Conservation (phyloP, 2,329 filamentous ascomycete species). For the Fusarium algeriense region DNA sequence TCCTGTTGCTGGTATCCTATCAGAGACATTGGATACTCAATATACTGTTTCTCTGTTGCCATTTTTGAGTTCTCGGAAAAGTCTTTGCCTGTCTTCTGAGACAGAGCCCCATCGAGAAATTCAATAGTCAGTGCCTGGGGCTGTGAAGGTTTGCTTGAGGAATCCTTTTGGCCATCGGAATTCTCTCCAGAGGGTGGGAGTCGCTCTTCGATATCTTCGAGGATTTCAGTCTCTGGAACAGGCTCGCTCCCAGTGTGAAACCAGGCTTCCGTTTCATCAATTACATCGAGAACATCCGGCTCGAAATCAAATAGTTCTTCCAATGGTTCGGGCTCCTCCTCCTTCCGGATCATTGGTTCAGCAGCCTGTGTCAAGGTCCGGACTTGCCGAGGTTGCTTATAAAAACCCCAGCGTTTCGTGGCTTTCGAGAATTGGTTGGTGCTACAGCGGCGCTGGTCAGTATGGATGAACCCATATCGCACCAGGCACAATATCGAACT, state of each 20-base stretch:
- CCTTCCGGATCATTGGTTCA: not conserved
- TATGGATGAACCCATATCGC: not conserved
- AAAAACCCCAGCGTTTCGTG: not conserved
- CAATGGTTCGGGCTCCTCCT: not conserved
- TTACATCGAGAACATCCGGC: not conserved
- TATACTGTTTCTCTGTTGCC: not conserved
- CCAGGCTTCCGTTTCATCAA: not conserved
- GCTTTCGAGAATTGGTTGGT: not conserved
- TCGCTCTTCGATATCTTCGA: not conserved
- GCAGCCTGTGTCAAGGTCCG: not conserved
- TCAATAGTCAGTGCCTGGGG: too few relatives aligned
- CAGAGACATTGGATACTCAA: not conserved
- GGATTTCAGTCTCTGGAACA: not conserved
- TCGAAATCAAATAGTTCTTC: not conserved
- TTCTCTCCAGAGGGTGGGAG: too few relatives aligned
- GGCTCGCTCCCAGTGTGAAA: fast-evolving
- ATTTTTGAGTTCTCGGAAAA: too few relatives aligned
- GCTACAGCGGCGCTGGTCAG: not conserved
- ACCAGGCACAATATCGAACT: not conserved
- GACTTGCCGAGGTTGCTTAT: not conserved
- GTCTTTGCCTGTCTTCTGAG: not conserved
- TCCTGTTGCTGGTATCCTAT: not conserved
- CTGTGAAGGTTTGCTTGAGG: too few relatives aligned
- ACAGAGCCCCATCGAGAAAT: not conserved
- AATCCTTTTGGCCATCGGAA: too few relatives aligned